Conservation (phyloP, 768 basidiomycete genomes). For the Termitomyces sp. region DNA sequence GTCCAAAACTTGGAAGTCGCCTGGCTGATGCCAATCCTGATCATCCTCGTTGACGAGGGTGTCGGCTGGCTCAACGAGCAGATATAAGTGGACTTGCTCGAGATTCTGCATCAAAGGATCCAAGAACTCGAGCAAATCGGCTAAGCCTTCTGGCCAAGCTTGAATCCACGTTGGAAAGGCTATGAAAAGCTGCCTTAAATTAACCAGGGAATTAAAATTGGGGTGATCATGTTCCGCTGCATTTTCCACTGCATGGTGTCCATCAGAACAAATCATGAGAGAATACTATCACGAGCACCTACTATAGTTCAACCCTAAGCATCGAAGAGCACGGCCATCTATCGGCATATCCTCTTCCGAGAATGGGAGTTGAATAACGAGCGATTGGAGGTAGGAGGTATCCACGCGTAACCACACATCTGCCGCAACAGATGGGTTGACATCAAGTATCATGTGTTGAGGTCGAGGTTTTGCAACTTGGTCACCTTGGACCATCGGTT, state of each 20-base stretch:
- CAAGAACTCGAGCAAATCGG: neutral
- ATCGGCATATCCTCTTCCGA: neutral
- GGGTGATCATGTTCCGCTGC: neutral
- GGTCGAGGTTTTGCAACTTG: neutral
- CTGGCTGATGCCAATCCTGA: neutral
- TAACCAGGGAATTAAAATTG: neutral
- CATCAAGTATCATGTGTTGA: neutral
- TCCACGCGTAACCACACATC: constrained; percentile 3
- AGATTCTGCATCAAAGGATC: neutral
- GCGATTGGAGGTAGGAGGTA: constrained; percentile 1
- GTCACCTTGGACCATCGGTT: neutral
- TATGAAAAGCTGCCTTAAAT: neutral
- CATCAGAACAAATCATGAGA: neutral
- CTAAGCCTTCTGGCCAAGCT: neutral
- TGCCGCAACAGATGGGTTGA: neutral
- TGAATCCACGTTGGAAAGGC: neutral
- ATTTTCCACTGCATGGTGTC: neutral
- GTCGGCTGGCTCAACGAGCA: neutral
- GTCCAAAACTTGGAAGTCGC: neutral
- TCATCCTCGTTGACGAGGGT: neutral
- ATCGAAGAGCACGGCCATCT: neutral
- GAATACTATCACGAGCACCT: neutral
- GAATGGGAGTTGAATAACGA: neutral
- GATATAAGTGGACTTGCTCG: neutral
- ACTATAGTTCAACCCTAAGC: neutral